Evolutionary conservation across 805 yeast species (phyloP), one percentile per base, ranked within the genome.

Genomic region (Starmerella scarabaei): DNA sequence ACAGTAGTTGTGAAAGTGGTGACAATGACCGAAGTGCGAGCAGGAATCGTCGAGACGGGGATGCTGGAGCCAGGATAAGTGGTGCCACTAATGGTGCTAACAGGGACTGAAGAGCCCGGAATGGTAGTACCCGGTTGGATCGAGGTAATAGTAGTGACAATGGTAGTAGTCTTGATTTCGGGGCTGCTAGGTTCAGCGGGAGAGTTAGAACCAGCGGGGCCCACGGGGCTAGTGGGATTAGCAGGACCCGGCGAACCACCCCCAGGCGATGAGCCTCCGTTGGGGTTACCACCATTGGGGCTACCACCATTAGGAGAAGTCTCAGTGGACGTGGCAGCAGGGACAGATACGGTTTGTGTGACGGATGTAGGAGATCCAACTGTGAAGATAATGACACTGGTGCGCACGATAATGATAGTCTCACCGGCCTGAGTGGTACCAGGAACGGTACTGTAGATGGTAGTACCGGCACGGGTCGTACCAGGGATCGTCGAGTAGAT

Each of bases 21-120:
- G 21, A 26, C 21, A n/a, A 21, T n/a, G n/a, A n/a, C n/a, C 7
- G 31, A 15, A 29, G 31, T 16, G 31, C n/a, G 12, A 29, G 8
- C 31, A 29, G 31, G 16, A 29, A 15, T 29, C 4, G 44, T 42
- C n/a, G 41, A 26, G 8, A 41, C 51, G n/a, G 50, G 46, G 24
- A 45, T 37, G 8, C 38, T 41, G 8, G 49, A 39, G 17, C 50
- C 53, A n/a, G 54, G 55, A 35, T 44, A 20, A 1, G 50, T 36
- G 4, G 40, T 32, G 2, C 44, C 44, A 14, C 37, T 31, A 14
- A 36, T 37, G 5, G 44, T 41, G 3, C 33, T 19, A 7, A 36
- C 29, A 4, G 45, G 38, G 6, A 38, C 40, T 1, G 46, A 36
- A 2, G 50, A 31, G 6, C 47, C 51, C 7, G 54, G 50, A 21